Evolutionary conservation across 2,329 filamentous ascomycete genomes (phyloP).

Genomic region (Salinomyces thailandicus): DNA sequence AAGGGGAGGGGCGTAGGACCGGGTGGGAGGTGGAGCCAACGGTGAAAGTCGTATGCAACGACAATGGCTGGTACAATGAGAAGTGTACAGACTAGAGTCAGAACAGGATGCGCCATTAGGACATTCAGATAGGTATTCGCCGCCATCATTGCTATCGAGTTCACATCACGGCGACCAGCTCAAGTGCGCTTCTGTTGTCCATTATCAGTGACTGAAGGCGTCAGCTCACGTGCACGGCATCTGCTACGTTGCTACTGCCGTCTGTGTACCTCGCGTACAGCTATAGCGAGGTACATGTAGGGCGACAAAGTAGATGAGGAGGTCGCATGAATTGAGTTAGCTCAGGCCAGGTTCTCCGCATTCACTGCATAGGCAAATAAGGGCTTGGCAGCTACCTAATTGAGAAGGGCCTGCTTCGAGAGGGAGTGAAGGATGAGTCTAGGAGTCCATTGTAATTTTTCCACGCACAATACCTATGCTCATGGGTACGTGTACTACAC

Average conservation of each 20-base stretch:
- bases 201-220: neutral
- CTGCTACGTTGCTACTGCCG: neutral
- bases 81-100: conserved; percentile 16
- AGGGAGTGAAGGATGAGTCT: too few species aligned
- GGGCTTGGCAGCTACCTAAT: neutral
- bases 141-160: conserved; percentile 5
- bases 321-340: too few species aligned
- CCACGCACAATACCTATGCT: too few species aligned
- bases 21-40: conserved; percentile 34
- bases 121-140: neutral
- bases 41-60: conserved; percentile 25
- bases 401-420: too few species aligned
- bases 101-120: conserved; percentile 11
- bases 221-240: neutral
- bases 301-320: too few species aligned
- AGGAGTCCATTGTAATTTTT: too few species aligned
- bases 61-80: conserved; percentile 12
- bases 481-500: too few species aligned
- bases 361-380: neutral
- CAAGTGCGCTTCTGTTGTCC: too few species aligned
- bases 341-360: neutral
- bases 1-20: conserved; percentile 39
- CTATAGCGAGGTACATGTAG: neutral
- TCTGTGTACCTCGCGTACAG: neutral
- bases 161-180: neutral